Conservation (phyloP, 495 filamentous ascomycete genomes). For the Copromyces sp. region DNA sequence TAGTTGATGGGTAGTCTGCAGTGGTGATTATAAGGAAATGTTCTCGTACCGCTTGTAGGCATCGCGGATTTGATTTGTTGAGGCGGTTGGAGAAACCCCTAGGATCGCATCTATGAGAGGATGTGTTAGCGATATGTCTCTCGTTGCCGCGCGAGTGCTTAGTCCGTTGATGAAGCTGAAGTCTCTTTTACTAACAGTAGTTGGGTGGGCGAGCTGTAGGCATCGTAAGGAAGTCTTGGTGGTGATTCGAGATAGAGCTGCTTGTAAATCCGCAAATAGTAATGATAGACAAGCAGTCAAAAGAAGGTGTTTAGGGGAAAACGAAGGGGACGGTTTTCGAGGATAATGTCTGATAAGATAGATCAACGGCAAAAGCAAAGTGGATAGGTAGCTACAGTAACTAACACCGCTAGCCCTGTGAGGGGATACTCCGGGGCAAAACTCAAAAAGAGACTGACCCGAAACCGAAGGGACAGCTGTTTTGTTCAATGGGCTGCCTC, state of each 20-base stretch:
- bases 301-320: neutral
- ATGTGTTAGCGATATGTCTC: neutral
- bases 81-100: slow-evolving; percentile 62
- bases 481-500: neutral
- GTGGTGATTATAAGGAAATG: neutral
- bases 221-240: slow-evolving; percentile 23
- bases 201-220: slow-evolving; percentile 33
- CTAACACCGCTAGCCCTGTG: neutral
- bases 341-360: neutral
- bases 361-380: neutral
- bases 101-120: slow-evolving; percentile 51
- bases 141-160: slow-evolving; percentile 8
- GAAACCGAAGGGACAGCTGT: neutral
- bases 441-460: neutral
- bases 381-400: neutral
- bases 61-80: slow-evolving; percentile 76
- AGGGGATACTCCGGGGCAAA: neutral
- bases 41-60: slow-evolving; percentile 74
- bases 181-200: slow-evolving; percentile 36
- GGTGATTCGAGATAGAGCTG: neutral
- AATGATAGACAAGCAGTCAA: neutral
- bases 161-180: neutral
- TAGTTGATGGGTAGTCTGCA: slow-evolving; percentile 3
- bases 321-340: neutral
- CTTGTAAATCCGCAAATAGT: neutral